A percentile compares a stretch with the other conserved stretches of the same genome.
Evolutionary conservation across 352 stramenopile species (phyloP).

Genomic region (Vaucheria bursata): DNA sequence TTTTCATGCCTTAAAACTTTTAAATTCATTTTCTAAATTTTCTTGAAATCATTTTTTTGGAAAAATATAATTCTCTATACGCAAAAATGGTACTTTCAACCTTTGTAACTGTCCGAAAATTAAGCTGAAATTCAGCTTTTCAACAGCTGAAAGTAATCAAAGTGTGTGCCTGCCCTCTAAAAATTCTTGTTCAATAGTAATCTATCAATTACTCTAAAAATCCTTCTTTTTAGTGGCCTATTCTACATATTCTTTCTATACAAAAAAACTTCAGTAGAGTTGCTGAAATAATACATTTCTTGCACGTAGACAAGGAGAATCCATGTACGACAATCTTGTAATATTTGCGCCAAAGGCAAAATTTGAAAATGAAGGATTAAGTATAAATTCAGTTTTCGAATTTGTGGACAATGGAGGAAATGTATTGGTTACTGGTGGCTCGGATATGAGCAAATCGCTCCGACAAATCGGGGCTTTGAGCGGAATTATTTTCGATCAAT

Average conservation of each 20-base stretch:
- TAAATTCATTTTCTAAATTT: too few relatives aligned
- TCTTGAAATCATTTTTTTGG: too few relatives aligned
- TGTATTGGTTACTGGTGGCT: slow-evolving; percentile 25
- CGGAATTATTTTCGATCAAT: slow-evolving; percentile 32
- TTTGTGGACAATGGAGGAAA: slow-evolving; percentile 45
- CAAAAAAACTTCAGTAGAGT: neutral
- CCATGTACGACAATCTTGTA: slow-evolving; percentile 74
- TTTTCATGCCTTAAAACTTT: too few relatives aligned
- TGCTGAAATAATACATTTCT: neutral
- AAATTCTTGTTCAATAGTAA: too few relatives aligned
- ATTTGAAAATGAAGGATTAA: slow-evolving; percentile 3
- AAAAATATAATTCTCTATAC: too few relatives aligned
- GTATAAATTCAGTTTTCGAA: slow-evolving; percentile 19
- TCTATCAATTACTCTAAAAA: slow-evolving; percentile 11
- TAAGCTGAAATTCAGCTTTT: too few relatives aligned
- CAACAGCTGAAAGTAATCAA: too few relatives aligned
- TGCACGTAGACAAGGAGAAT: too few relatives aligned
- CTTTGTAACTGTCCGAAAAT: too few relatives aligned
- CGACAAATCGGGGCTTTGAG: slow-evolving; percentile 20
- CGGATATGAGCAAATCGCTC: slow-evolving; percentile 16
- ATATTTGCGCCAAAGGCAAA: slow-evolving; percentile 63
- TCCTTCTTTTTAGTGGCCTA: too few relatives aligned
- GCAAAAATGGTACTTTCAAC: too few relatives aligned
- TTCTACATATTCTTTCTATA: neutral
- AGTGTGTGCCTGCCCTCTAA: too few relatives aligned